phyloP scores from a whole-genome alignment of 176 grass and related monocot genomes.

The Triticum aestivum region DNA sequence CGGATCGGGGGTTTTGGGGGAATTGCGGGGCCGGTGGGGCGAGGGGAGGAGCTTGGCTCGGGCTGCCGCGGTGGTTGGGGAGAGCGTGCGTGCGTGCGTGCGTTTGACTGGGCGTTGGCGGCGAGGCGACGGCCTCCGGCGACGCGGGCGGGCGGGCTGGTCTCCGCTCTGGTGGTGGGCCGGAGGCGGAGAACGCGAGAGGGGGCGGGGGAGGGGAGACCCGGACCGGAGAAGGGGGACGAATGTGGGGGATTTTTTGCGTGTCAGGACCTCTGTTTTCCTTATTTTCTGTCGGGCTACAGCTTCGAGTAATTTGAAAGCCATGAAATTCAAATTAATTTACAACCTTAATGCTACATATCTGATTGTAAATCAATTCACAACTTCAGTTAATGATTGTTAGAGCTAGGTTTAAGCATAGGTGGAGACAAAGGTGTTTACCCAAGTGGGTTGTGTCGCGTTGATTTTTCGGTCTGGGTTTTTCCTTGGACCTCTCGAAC shows the following conservation, averaged over 20 bases:
- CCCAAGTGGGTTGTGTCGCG: too few relatives aligned
- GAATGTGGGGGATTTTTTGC: not conserved
- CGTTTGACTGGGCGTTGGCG: slow-evolving; percentile 39
- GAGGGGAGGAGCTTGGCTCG: not conserved
- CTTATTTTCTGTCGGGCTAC: not conserved
- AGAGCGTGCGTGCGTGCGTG: not conserved
- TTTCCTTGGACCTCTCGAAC: too few relatives aligned
- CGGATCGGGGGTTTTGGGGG: not conserved
- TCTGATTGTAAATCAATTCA: too few relatives aligned
- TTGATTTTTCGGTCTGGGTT: too few relatives aligned
- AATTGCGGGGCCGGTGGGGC: not conserved
- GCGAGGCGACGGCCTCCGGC: not conserved
- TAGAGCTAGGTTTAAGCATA: too few relatives aligned
- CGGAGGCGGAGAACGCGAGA: slow-evolving; percentile 4
- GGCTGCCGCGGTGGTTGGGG: not conserved
- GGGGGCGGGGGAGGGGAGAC: not conserved
- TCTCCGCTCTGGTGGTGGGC: slow-evolving; percentile 4
- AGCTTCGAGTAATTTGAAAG: too few relatives aligned
- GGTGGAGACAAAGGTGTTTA: too few relatives aligned
- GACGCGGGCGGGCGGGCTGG: not conserved
- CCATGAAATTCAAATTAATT: too few relatives aligned
- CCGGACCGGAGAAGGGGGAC: not conserved
- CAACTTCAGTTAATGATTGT: too few relatives aligned
- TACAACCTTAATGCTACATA: too few relatives aligned
- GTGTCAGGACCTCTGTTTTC: not conserved